phyloP scores from a whole-genome alignment of 176 grass and related monocot species.

The Musa itinerans region DNA sequence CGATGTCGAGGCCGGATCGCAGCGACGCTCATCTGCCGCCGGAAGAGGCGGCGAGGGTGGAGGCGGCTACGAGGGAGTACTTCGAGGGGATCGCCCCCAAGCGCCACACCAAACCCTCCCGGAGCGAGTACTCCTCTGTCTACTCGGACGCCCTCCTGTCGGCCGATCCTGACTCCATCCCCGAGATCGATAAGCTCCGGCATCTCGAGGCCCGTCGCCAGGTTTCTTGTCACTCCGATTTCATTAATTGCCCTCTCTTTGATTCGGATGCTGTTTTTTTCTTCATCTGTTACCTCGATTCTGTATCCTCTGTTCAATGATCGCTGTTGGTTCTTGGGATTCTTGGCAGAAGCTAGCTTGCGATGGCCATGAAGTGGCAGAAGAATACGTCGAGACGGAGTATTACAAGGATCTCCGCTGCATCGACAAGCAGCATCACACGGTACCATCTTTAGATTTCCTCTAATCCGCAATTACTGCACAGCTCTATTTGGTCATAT shows the following conservation, averaged over 20 bases:
- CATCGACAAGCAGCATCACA: slow-evolving; percentile 85
- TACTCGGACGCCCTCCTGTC: background rate
- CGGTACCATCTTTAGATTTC: slow-evolving; percentile 19
- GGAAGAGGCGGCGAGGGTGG: slow-evolving; percentile 57
- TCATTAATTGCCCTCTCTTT: background rate
- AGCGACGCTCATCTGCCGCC: slow-evolving; percentile 49
- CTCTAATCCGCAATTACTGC: background rate
- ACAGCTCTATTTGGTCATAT: background rate
- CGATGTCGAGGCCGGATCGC: slow-evolving; percentile 48
- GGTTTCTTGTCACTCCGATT: slow-evolving; percentile 8
- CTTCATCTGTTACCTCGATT: background rate
- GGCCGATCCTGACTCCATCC: slow-evolving; percentile 19
- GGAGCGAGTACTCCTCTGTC: slow-evolving; percentile 52
- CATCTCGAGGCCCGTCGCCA: slow-evolving; percentile 46
- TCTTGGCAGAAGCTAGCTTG: slow-evolving; percentile 40
- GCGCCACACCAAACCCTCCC: slow-evolving; percentile 53
- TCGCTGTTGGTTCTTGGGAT: background rate
- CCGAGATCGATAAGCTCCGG: slow-evolving; percentile 52
- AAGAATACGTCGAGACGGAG: slow-evolving; percentile 77
- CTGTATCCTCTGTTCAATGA: no score
- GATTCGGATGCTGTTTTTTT: background rate
- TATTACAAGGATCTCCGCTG: slow-evolving; percentile 71
- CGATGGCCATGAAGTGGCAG: slow-evolving; percentile 38
- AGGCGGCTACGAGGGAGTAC: slow-evolving; percentile 59
- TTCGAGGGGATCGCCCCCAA: slow-evolving; percentile 56